Evolutionary conservation across 1,139 yeast genomes (phyloP), one percentile per base, ranked within the genome.

Genomic region (Geotrichum fermentans): DNA sequence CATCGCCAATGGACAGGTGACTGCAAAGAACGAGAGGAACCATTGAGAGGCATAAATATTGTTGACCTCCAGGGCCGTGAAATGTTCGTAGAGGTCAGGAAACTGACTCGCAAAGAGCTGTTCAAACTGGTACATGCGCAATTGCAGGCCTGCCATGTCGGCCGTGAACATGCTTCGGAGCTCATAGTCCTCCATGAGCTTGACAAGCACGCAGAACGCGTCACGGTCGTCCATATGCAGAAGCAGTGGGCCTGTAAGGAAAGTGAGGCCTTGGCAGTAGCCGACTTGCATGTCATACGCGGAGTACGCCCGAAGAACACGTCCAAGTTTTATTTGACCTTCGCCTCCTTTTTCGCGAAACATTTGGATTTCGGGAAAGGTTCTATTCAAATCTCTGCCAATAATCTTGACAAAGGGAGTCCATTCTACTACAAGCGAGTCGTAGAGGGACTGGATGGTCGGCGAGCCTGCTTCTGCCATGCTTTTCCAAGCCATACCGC

Each of bases 231-330:
- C 69, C 72, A 71, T 66, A 70, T 78, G 69, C 63, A 79, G 73
- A 54, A 78, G 71, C 47, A 82, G 66, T 7, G 82, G 81, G 3
- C 85, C 86, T 11, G 80, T 85, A 38, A 82, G 66, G 59, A 82
- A 82, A 26, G 83, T 74, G 28, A 82, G 67, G 4, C 88, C 88
- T 62, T 82, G 88, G 61, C 88, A 82, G 61, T 82, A 82, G 7
- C 88, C 88, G 55, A 82, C 77, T 57, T 81, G 84, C 46, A 75
- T 75, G 62, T 82, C 87, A 59, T 80, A 82, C 56, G 81, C 78
- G 45, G 83, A 80, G 59, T 78, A 82, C 0, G 84, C 87, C 52
- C 82, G 78, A 55, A 82, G 70, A 24, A 82, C 77, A 29, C 77
- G 74, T 36, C 81, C 81, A 47, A 82, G 73, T 58, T 72, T 71